Evolutionary conservation across 257 asterid genomes (phyloP).

Genomic region (Solanum pennellii): DNA sequence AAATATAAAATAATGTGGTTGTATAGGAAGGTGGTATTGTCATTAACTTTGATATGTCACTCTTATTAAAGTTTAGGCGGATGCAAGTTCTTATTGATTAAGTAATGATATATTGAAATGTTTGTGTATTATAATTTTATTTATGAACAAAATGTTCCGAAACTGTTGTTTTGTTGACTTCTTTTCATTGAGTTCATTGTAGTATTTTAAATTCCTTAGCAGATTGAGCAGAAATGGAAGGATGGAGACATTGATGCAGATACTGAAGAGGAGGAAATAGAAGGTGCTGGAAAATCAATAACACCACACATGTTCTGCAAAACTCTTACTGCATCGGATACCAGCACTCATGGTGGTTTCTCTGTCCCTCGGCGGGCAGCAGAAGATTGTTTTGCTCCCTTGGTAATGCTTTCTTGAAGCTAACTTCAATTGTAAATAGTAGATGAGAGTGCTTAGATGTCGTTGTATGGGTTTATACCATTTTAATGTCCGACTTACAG

Average conservation of each 20-base stretch:
- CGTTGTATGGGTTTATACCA: background rate
- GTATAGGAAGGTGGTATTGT: background rate
- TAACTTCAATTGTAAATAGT: background rate
- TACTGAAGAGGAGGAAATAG: conserved; percentile 49
- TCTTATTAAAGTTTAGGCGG: background rate
- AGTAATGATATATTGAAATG: background rate
- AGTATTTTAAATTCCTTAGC: background rate
- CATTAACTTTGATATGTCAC: background rate
- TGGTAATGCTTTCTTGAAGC: conserved; percentile 30
- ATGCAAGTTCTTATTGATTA: background rate
- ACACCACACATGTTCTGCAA: conserved; percentile 96
- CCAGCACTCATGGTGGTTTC: conserved; percentile 98
- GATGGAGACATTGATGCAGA: conserved; percentile 49
- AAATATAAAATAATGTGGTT: background rate
- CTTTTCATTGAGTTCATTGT: background rate
- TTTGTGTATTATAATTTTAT: background rate
- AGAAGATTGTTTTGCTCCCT: conserved; percentile 94
- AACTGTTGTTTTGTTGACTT: background rate
- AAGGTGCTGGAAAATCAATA: conserved; percentile 37
- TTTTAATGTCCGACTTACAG: background rate
- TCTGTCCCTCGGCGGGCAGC: conserved; percentile 99
- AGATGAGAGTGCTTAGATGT: background rate
- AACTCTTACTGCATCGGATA: conserved; percentile 94
- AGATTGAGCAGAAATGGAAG: conserved; percentile 56
- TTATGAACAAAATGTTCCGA: background rate